A percentile compares a stretch with the other conserved stretches of the same genome.
Conservation (phyloP, 164 flowering plant genomes). For the Annona cherimola region DNA sequence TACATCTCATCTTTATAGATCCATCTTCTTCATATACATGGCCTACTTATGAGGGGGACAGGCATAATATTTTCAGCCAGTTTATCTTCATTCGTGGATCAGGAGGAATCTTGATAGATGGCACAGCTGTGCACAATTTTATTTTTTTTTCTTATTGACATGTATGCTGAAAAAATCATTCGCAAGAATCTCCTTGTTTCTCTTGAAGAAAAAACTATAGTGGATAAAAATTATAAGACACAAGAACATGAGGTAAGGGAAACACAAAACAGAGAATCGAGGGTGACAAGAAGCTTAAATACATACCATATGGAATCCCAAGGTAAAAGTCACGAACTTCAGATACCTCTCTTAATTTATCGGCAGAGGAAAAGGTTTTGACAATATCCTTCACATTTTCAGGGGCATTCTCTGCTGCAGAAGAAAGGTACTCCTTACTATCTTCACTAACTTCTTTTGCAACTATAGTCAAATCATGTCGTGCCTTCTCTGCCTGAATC, state of each 20-base stretch:
- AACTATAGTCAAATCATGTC: slow-evolving; percentile 46
- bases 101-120: not conserved
- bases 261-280: not conserved
- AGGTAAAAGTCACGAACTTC: slow-evolving; percentile 63
- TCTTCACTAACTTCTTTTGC: slow-evolving; percentile 60
- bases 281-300: not conserved
- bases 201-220: not conserved
- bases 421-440: slow-evolving; percentile 56
- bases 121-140: not conserved
- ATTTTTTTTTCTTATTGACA: not conserved
- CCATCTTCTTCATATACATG: not conserved
- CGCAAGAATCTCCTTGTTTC: not conserved
- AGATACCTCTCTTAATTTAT: slow-evolving; percentile 48
- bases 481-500: slow-evolving; percentile 76
- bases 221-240: not conserved
- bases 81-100: not conserved
- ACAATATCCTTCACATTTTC: slow-evolving; percentile 78
- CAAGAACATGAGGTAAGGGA: not conserved
- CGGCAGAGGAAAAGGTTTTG: slow-evolving; percentile 47
- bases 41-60: not conserved
- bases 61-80: not conserved
- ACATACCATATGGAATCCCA: slow-evolving; percentile 94
- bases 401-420: slow-evolving; percentile 62
- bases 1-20: not conserved
- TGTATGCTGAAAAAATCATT: not conserved